Base-by-base conservation (phyloP, 768 basidiomycete species). In the Saitozyma podzolica region DNA sequence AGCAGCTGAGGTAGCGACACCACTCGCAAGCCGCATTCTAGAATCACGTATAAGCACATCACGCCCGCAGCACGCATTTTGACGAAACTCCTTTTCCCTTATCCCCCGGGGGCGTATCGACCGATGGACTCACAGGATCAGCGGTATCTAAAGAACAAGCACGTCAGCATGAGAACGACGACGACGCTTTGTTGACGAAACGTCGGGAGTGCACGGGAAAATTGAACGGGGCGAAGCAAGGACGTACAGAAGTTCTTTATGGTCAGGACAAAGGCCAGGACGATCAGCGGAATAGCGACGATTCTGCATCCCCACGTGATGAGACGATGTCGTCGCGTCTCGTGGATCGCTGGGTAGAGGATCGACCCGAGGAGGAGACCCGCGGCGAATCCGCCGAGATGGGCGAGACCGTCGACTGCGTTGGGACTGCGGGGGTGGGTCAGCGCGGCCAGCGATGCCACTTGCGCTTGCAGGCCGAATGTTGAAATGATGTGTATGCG, bases 331-430 rank as follows among this genome's bases (percentile, higher is more conserved):
- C 88, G 83, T 59, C 83, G 88, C 2, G 92, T 86, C 17, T 83
- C 83, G 71, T 89, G 92, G 58, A 99, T 90, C 13, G 95, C 86
- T 6, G 95, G 95, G 76, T 93, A 92, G 65, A 99, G 85, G 17
- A 88, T 85, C 53, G 88, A 88, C 20, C 89, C 91, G 42, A 88
- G 83, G 9, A 98, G 84, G 9, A 97, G 83, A 20, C 82, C 82
- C 58, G 79, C 74, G 14, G 76, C 69, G 47, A 70, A 77, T 5
- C 76, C 76, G 6, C 94, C 92, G 8, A 95, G 83, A 80, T 96
- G 93, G 6, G 89, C 89, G 64, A 98, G 92, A 75, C 97, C 97
- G 74, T 97, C 95, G 13, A 96, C 87, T 63, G 87, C 90, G 53
- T 73, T 72, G 85, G 78, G 67, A 56, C 69, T 66, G 67, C 19